Base-by-base conservation (phyloP, 305 asterid species). In the Solanum hybrid region DNA sequence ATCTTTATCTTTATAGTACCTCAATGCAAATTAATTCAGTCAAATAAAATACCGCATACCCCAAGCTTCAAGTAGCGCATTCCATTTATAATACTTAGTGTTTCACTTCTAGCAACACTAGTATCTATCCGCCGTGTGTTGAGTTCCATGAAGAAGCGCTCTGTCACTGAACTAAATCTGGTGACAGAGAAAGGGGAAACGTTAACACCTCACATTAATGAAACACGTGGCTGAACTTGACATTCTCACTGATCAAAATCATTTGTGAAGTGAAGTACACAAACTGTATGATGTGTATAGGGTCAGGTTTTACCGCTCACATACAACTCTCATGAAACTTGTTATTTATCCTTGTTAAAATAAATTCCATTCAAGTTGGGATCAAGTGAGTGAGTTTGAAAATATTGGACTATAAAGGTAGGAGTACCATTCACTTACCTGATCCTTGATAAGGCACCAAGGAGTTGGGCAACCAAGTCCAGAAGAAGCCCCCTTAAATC, bases 21-120 rank as follows among this genome's bases (percentile, higher is more conserved):
- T 88, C 82, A 89, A 90, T 46, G 31, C 79, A 88, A 75, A 92
- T 89, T 26, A 89, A 32, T 89, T 84, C 42, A 85, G 71, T 72
- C 91, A 90, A 89, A 88, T 82, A 81, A 90, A 86, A 84, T 31
- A 29, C 90, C 75, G 89, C 98, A 80, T 94, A 96, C 99, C 98
- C 99, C 99, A 89, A 97, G 99, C 91, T 96, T 96, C 91, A 97
- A 96, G 94, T 97, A 96, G 91, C 99, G 98, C 98, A 97, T 95
- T 89, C 99, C 99, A 84, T 96, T 95, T 90, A 96, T 96, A 86
- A 97, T 95, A 93, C 97, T 96, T 87, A 97, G 99, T 90, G 99
- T 96, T 95, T 96, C 99, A 92, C 98, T 95, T 90, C 99, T 96
- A 91, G 99, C 97, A 92, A 92, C 94, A 90, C 95, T 97, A 38